phyloP scores from a whole-genome alignment of 257 asterid genomes.

The Parsonsia alboflavescens region DNA sequence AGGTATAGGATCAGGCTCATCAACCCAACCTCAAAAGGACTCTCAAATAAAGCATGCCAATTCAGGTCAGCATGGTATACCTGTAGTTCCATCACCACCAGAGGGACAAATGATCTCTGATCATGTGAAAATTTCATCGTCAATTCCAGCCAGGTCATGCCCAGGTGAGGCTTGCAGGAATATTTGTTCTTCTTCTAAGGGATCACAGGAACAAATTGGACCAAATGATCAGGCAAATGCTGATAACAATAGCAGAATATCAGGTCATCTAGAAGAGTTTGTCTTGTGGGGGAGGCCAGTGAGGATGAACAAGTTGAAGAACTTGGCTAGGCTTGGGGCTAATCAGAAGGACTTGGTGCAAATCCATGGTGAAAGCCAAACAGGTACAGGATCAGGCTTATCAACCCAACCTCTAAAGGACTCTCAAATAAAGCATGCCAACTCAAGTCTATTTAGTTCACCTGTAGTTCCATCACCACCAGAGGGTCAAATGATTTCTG shows the following conservation, averaged over 20 bases:
- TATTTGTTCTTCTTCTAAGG: not conserved
- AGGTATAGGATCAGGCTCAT: not conserved
- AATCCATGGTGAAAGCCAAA: slow-evolving; percentile 1
- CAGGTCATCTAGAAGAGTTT: not conserved
- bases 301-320: slow-evolving; percentile 10
- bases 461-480: no score
- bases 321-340: slow-evolving; percentile 5
- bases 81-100: no score
- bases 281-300: slow-evolving; percentile 1
- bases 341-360: not conserved
- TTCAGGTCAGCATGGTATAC: no score
- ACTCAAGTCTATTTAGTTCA: no score
- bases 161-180: not conserved
- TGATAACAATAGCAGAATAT: slow-evolving; percentile 5
- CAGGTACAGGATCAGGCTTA: not conserved
- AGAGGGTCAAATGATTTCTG: no score
- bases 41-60: not conserved
- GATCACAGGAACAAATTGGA: not conserved
- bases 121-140: no score
- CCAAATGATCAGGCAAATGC: not conserved
- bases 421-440: not conserved
- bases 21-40: not conserved
- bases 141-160: no score
- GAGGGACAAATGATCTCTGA: no score
- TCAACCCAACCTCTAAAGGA: slow-evolving; percentile 1